phyloP scores from a whole-genome alignment of 2,329 filamentous ascomycete genomes.

The Trichoderma polysporum region DNA sequence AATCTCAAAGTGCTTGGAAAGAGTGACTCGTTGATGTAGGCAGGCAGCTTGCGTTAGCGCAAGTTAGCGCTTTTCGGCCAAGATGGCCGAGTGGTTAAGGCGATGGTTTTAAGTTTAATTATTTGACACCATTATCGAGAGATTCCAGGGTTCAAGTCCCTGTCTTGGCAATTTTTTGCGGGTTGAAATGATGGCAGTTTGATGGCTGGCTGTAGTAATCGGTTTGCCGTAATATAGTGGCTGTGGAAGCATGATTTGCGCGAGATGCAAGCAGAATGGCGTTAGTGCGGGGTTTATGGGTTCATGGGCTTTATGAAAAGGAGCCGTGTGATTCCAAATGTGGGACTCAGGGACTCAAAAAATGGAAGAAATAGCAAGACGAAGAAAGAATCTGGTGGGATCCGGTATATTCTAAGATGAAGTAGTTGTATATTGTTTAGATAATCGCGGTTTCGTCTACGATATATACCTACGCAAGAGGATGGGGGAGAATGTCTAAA shows the following conservation, averaged over 20 bases:
- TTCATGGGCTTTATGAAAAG: too few relatives aligned
- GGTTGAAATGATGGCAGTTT: not conserved
- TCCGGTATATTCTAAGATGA: too few relatives aligned
- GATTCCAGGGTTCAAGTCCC: constrained; percentile 14
- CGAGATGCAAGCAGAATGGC: not conserved
- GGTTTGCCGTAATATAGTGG: not conserved
- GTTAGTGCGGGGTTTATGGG: not conserved
- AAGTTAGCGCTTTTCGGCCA: not conserved
- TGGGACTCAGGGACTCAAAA: too few relatives aligned
- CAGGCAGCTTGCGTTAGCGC: not conserved
- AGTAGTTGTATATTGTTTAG: too few relatives aligned
- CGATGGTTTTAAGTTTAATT: constrained; percentile 8
- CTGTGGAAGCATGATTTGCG: not conserved
- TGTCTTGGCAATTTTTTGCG: constrained; percentile 12
- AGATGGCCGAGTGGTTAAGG: constrained; percentile 20
- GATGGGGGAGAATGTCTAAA: too few relatives aligned
- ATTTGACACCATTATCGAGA: constrained; percentile 10
- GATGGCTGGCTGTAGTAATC: not conserved
- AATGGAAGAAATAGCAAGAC: not conserved
- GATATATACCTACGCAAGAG: not conserved
- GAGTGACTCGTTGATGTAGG: not conserved
- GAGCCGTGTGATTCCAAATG: not conserved
- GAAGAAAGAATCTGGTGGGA: too few relatives aligned
- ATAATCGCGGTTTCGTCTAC: not conserved
- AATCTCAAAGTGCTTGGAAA: too few relatives aligned